phyloP scores from a whole-genome alignment of 2,329 filamentous ascomycete species.

The Triangularia setosa region DNA sequence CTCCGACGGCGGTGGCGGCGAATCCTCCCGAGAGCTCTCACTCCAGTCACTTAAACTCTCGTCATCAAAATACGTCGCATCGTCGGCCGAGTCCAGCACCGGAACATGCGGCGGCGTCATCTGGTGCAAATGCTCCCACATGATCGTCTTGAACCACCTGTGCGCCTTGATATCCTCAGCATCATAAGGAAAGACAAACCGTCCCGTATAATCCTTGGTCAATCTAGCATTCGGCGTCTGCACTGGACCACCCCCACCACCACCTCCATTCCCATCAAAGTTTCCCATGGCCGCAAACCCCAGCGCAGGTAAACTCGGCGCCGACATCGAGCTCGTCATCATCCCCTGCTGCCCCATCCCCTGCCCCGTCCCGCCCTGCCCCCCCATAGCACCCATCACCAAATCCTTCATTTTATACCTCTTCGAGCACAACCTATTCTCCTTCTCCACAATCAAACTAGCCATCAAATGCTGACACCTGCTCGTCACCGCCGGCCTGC shows the following conservation, averaged over 20 bases:
- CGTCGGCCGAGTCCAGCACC: constrained; percentile 61
- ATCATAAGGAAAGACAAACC: constrained; percentile 77
- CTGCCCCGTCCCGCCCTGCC: neutral
- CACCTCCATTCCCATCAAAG: neutral
- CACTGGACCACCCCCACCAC: neutral
- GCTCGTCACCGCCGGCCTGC: constrained; percentile 58
- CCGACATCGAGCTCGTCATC: neutral
- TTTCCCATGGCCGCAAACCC: neutral
- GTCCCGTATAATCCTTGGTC: constrained; percentile 34
- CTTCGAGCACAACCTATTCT: constrained; percentile 70
- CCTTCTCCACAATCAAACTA: constrained; percentile 68
- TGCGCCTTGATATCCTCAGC: constrained; percentile 87
- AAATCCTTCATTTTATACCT: constrained; percentile 67
- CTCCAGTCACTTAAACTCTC: constrained; percentile 67
- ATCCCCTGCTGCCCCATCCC: neutral
- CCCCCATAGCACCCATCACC: neutral
- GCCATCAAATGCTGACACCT: constrained; percentile 75
- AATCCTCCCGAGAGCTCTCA: constrained; percentile 34
- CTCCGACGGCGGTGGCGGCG: constrained; percentile 31
- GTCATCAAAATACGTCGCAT: constrained; percentile 88
- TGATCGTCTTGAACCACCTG: constrained; percentile 75
- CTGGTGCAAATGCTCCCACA: constrained; percentile 72
- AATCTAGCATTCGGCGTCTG: neutral
- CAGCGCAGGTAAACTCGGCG: neutral
- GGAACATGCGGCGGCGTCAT: constrained; percentile 77